Evolutionary conservation across 2,329 filamentous ascomycete species (phyloP).

Genomic region (Cercospora berteroae): DNA sequence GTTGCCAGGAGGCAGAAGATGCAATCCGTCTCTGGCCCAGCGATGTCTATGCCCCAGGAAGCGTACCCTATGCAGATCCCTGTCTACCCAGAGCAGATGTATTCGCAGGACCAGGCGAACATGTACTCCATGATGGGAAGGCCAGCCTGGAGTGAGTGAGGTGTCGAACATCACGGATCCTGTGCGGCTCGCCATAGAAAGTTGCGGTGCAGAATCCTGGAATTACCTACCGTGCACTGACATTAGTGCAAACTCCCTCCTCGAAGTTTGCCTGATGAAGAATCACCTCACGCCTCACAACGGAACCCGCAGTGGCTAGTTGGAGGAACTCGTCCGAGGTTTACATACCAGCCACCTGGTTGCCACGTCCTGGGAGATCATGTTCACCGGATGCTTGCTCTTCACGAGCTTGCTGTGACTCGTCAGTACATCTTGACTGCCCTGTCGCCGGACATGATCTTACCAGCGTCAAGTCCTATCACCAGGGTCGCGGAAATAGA

Average conservation of each 20-base stretch:
- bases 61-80: conserved; percentile 10
- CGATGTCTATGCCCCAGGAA: conserved; percentile 10
- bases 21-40: conserved; percentile 14
- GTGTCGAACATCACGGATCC: neutral
- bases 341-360: neutral
- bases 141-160: conserved; percentile 27
- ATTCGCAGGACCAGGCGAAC: conserved; percentile 2
- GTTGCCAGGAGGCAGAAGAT: conserved; percentile 21
- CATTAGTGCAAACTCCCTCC: too few species aligned
- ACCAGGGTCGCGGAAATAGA: neutral
- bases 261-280: too few species aligned
- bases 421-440: conserved; percentile 1
- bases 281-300: too few species aligned
- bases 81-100: conserved; percentile 7
- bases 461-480: neutral
- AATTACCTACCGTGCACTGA: neutral
- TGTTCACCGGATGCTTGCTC: neutral
- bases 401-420: neutral
- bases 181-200: neutral
- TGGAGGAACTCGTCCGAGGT: neutral
- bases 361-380: neutral
- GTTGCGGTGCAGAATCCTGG: neutral
- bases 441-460: neutral
- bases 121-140: conserved; percentile 28
- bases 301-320: too few species aligned